Evolutionary conservation across 2,329 filamentous ascomycete genomes (phyloP).

Genomic region (Penicillium polonicum): DNA sequence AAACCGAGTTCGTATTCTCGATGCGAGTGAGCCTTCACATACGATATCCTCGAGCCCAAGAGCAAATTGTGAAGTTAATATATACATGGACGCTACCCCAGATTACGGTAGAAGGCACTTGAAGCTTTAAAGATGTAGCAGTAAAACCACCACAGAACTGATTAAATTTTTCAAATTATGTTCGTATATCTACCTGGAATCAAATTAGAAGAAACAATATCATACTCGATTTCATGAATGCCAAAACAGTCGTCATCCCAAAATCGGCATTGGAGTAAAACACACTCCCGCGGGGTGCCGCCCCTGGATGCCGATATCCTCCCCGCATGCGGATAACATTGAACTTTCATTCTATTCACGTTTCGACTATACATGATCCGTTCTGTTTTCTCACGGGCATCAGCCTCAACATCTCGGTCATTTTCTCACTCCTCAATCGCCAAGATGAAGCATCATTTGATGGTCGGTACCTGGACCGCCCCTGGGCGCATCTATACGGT

Average conservation of each 20-base stretch:
- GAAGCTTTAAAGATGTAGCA: background rate
- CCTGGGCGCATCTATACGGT: slow-evolving; percentile 89
- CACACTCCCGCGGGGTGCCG: slow-evolving; percentile 17
- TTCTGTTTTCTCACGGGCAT: slow-evolving; percentile 6
- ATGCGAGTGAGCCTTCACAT: background rate
- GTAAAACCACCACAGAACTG: no score
- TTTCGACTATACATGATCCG: slow-evolving; percentile 17
- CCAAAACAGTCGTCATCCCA: background rate
- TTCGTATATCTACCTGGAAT: background rate
- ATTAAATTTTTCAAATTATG: background rate
- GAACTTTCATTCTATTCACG: slow-evolving; percentile 12
- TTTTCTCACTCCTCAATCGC: slow-evolving; percentile 16
- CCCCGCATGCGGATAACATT: slow-evolving; percentile 18
- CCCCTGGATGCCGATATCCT: slow-evolving; percentile 19
- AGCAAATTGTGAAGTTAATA: no score
- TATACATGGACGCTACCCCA: background rate
- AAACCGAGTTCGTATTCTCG: background rate
- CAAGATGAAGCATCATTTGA: slow-evolving; percentile 81
- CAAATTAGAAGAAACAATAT: background rate
- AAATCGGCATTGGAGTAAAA: slow-evolving; percentile 2
- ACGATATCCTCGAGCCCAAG: background rate
- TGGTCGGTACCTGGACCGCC: slow-evolving; percentile 89
- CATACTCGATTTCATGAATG: background rate
- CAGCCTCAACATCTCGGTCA: slow-evolving; percentile 8
- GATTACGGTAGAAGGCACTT: background rate